Evolutionary conservation across 257 asterid species (phyloP).

Genomic region (Catharanthus roseus): DNA sequence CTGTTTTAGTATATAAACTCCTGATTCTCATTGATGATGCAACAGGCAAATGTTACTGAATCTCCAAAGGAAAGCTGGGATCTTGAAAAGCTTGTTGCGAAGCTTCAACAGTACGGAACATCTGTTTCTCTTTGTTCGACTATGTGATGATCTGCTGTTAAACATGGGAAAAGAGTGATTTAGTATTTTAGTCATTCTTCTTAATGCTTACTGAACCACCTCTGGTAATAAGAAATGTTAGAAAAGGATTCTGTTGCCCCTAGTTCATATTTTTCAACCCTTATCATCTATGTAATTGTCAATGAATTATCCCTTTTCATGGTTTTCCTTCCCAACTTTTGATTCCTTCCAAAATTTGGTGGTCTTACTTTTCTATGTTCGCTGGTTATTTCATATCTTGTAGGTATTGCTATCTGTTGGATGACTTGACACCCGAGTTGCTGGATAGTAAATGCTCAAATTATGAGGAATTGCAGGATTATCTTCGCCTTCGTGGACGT

Average conservation of each 20-base stretch:
- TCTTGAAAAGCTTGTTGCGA: constrained; percentile 75
- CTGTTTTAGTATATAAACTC: background rate
- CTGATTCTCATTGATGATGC: constrained; percentile 14
- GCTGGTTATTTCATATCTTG: background rate
- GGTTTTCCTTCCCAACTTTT: background rate
- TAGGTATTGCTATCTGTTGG: constrained; percentile 42
- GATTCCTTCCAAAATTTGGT: background rate
- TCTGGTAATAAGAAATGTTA: background rate
- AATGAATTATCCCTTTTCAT: background rate
- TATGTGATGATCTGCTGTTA: background rate
- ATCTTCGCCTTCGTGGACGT: constrained; percentile 26
- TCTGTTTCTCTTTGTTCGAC: constrained; percentile 5
- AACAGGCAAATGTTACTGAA: constrained; percentile 80
- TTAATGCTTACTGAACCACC: background rate
- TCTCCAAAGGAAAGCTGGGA: constrained; percentile 95
- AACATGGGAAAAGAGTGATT: background rate
- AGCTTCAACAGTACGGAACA: constrained; percentile 69
- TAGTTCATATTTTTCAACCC: background rate
- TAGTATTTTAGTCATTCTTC: background rate
- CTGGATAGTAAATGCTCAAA: constrained; percentile 26
- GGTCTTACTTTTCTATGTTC: background rate
- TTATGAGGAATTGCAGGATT: constrained; percentile 31
- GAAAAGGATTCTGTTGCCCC: background rate
- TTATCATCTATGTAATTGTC: background rate
- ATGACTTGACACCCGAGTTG: constrained; percentile 32